These are phyloP conservation scores for Annulohypoxylon nitens DNA, from an alignment of 495 filamentous ascomycete species.

Conservation along the genomic window DNA sequence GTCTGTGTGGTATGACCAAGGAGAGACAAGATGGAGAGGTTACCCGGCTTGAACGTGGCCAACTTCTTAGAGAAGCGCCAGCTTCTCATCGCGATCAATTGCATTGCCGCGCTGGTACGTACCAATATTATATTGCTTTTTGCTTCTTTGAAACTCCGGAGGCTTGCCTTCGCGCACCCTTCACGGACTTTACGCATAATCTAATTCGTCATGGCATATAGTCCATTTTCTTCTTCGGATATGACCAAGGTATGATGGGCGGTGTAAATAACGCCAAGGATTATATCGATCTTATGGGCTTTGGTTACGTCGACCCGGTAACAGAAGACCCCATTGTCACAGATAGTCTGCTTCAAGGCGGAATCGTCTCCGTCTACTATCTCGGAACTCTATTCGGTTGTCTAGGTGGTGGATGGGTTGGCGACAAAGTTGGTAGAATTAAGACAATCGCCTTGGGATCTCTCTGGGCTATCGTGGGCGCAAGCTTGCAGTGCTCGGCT, in stretches of 20 bases:
- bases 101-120: conserved; percentile 66
- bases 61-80: conserved; percentile 71
- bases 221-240: conserved; percentile 53
- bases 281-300: conserved; percentile 75
- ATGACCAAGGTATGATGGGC: conserved; percentile 81
- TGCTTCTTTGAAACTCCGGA: not conserved
- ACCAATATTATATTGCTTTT: not conserved
- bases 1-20: conserved; percentile 14
- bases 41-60: conserved; percentile 69
- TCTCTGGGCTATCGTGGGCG: conserved; percentile 70
- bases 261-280: conserved; percentile 76
- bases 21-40: conserved; percentile 47
- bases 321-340: conserved; percentile 66
- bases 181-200: not conserved
- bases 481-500: conserved; percentile 71
- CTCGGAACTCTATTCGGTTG: conserved; percentile 74
- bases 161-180: not conserved
- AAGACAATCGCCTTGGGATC: conserved; percentile 70
- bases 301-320: conserved; percentile 69
- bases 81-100: conserved; percentile 75
- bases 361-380: conserved; percentile 79
- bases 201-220: conserved; percentile 23
- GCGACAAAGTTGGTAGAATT: conserved; percentile 72
- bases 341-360: conserved; percentile 73
- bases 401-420: conserved; percentile 71